Evolutionary conservation across 2,329 filamentous ascomycete species (phyloP), one percentile per base, ranked within the genome.

Genomic region (Colletotrichum zoysiae): DNA sequence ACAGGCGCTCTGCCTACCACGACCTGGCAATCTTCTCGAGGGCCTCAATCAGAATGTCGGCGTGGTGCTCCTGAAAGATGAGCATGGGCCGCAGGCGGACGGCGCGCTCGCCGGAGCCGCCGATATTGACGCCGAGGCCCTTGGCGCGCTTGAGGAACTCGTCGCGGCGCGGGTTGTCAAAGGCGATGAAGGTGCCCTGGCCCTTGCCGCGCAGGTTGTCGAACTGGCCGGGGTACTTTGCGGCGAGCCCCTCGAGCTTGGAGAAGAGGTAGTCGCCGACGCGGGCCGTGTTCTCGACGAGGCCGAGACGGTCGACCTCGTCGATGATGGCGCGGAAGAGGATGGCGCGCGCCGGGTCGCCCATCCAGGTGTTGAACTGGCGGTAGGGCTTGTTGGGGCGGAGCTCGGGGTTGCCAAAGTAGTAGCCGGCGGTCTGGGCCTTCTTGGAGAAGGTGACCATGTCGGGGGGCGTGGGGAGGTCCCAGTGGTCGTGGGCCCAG

Each of bases 351-450:
- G 92, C 91, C 20, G 95, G 95, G 84, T 97, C 95, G 78, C 95
- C 95, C 92, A 97, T 97, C 95, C 95, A 97, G 60, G 94, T 97
- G 87, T 97, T 97, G 88, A 97, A 97, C 84, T 97, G 95, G 74
- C 95, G 91, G 87, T 97, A 97, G 7, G 95, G 93, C 88, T 95
- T 95, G 86, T 97, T 97, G 74, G 95, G 95, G 16, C 93, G 88
- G 76, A 97, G 87, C 53, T 89, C 90, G 12, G 90, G 88, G 86
- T 96, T 92, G 73, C 92, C 92, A 80, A 91, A 97, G 87, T 96
- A 97, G 88, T 95, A 97, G 44, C 95, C 95, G 8, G 95, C 95
- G 2, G 95, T 93, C 84, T 97, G 95, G 3, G 95, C 95, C 87
- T 97, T 97, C 87, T 97, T 97, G 79, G 90, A 93, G 85, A 97